Conservation (phyloP, 805 yeast species). For the Diddensiella caesifluorescens region DNA sequence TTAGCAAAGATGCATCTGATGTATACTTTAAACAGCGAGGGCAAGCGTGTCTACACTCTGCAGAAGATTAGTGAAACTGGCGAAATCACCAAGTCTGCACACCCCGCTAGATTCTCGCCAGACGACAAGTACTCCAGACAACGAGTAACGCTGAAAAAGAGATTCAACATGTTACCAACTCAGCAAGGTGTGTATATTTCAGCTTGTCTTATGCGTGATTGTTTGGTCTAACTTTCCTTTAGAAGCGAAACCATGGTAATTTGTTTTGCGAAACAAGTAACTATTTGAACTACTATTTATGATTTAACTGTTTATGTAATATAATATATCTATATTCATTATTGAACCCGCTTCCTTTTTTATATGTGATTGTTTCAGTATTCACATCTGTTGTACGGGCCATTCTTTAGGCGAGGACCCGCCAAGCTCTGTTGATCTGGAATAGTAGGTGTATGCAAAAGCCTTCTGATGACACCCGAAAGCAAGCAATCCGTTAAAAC, state of each 20-base stretch:
- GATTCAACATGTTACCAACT: constrained; percentile 83
- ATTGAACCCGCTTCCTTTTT: neutral
- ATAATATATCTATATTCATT: neutral
- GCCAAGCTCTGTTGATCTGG: no score
- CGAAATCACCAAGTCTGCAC: constrained; percentile 97
- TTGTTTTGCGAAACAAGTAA: neutral
- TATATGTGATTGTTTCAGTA: no score
- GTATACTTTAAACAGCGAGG: constrained; percentile 94
- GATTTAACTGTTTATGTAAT: neutral
- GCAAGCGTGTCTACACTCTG: constrained; percentile 92
- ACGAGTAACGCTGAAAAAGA: constrained; percentile 95
- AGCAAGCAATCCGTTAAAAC: no score
- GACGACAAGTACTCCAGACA: constrained; percentile 99
- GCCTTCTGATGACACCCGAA: no score
- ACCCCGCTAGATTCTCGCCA: constrained; percentile 99
- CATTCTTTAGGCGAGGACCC: no score
- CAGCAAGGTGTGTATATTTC: constrained; percentile 42
- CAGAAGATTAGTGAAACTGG: constrained; percentile 76
- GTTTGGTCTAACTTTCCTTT: neutral
- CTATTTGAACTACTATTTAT: neutral
- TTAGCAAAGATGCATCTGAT: constrained; percentile 92
- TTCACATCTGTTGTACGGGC: no score
- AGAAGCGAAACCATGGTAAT: constrained; percentile 21
- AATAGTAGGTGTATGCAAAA: no score
- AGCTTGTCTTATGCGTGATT: neutral